A percentile compares a stretch with the other conserved stretches of the same genome.
Conservation (phyloP, 2,329 filamentous ascomycete species). For the Ciborinia camelliae region DNA sequence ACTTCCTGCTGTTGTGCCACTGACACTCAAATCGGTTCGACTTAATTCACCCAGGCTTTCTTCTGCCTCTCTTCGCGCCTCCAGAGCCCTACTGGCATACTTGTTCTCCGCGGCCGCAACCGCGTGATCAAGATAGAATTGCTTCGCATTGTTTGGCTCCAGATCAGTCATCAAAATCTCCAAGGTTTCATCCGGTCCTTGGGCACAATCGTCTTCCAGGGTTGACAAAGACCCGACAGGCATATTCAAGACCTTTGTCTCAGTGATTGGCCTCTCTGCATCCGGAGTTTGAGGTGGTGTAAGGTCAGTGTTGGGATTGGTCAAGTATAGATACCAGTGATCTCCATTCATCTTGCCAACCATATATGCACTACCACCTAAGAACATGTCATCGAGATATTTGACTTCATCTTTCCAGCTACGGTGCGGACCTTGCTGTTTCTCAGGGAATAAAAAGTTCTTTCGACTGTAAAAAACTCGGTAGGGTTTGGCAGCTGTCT, state of each 20-base stretch:
- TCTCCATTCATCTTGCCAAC: slow-evolving; percentile 99
- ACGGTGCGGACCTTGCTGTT: slow-evolving; percentile 88
- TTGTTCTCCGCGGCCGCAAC: slow-evolving; percentile 84
- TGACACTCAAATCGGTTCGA: slow-evolving; percentile 42
- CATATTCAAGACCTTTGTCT: slow-evolving; percentile 37
- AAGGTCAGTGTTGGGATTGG: slow-evolving; percentile 73
- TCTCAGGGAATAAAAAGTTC: slow-evolving; percentile 94
- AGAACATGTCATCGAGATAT: slow-evolving; percentile 87
- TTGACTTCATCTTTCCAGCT: slow-evolving; percentile 98
- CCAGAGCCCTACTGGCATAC: slow-evolving; percentile 64
- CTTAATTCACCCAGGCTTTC: slow-evolving; percentile 58
- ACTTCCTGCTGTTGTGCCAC: slow-evolving; percentile 41
- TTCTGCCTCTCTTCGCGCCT: slow-evolving; percentile 58
- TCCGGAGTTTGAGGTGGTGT: slow-evolving; percentile 80
- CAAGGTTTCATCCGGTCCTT: slow-evolving; percentile 64
- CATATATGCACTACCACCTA: slow-evolving; percentile 95
- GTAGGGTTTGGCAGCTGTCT: slow-evolving; percentile 80
- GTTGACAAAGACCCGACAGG: slow-evolving; percentile 37
- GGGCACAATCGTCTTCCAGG: slow-evolving; percentile 32
- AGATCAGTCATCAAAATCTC: slow-evolving; percentile 72
- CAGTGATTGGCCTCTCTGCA: slow-evolving; percentile 41
- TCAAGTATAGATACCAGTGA: slow-evolving; percentile 98
- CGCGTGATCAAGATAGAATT: slow-evolving; percentile 76
- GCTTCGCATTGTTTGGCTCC: slow-evolving; percentile 64
- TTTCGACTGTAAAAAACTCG: slow-evolving; percentile 98